Evolutionary conservation across 1,284 basidiomycete species (phyloP).

Genomic region (Pholiota adiposa): DNA sequence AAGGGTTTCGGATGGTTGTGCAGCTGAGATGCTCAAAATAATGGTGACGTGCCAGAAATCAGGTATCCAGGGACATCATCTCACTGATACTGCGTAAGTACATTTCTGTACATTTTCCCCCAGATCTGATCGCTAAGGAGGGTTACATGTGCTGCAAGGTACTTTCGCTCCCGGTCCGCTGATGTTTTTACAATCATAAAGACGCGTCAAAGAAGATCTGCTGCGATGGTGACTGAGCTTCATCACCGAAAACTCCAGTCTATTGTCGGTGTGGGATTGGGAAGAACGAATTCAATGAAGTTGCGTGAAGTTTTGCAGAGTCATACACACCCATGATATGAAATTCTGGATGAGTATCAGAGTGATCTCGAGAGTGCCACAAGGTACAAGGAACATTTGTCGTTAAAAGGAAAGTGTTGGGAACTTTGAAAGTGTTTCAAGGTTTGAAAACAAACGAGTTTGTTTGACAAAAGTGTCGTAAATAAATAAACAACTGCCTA

Average conservation of each 20-base stretch:
- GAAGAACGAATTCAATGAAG: neutral
- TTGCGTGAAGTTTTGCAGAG: neutral
- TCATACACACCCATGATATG: neutral
- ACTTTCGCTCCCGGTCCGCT: constrained; percentile 6
- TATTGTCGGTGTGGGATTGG: neutral
- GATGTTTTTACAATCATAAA: neutral
- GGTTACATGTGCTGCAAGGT: constrained; percentile 1
- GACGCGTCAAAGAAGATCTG: neutral
- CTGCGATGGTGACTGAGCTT: neutral
- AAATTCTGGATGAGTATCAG: neutral
- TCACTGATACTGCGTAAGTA: neutral
- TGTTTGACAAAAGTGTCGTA: neutral
- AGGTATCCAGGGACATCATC: constrained; percentile 18
- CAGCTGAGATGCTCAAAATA: constrained; percentile 10
- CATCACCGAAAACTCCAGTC: neutral
- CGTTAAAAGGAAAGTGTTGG: too few relatives aligned
- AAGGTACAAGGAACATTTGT: constrained; percentile 1
- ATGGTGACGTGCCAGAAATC: constrained; percentile 11
- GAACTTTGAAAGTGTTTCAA: neutral
- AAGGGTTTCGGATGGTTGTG: constrained; percentile 8
- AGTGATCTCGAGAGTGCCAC: neutral
- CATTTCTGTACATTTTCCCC: neutral
- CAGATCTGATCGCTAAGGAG: constrained; percentile 18
- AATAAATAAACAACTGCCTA: neutral
- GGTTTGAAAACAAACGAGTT: neutral